Evolutionary conservation across 805 yeast species (phyloP), one percentile per base, ranked within the genome.

Genomic region (Nakazawaea ishiwadae): DNA sequence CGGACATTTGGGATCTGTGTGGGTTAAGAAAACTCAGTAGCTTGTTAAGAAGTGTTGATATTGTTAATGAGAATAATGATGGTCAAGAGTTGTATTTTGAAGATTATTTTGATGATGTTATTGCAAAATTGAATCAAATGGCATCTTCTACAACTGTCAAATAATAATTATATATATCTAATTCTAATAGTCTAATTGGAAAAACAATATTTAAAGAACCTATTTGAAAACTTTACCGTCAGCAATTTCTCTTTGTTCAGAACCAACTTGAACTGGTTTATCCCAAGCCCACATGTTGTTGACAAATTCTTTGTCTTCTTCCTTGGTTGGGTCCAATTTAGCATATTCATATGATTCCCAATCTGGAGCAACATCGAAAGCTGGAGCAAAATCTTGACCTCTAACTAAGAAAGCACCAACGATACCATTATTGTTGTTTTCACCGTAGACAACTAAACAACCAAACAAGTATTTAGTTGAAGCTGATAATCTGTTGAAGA

Each of bases 231-330:
- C 97, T 79, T 91, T 90, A 73, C 99, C 99, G 68, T 91, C 99
- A 52, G 84, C 96, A 58, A 91, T 84, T 73, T 86, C 96, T 64
- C 74, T 82, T 63, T 72, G 62, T 71, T 78, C 84, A 63, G 96
- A 96, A 63, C 82, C 70, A 62, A 83, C 74, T 44, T 66, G 66
- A 53, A 89, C 79, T 54, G 98, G 98, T 75, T 88, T 79, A 68
- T 91, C 99, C 98, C 98, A 91, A 55, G 97, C 95, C 83, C 95
- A 87, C 82, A 89, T 75, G 79, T 89, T 86, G 69, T 85, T 75
- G 57, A 93, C 67, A 60, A 87, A 86, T 50, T 73, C 85, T 69
- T 75, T 82, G 75, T 77, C 86, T 62, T 78, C 93, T 53, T 77
- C 79, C 54, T 78, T 77, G 57, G 88, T 56, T 48, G 83, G 77